Base-by-base conservation (phyloP, 768 basidiomycete genomes). In the Collybia nuda region DNA sequence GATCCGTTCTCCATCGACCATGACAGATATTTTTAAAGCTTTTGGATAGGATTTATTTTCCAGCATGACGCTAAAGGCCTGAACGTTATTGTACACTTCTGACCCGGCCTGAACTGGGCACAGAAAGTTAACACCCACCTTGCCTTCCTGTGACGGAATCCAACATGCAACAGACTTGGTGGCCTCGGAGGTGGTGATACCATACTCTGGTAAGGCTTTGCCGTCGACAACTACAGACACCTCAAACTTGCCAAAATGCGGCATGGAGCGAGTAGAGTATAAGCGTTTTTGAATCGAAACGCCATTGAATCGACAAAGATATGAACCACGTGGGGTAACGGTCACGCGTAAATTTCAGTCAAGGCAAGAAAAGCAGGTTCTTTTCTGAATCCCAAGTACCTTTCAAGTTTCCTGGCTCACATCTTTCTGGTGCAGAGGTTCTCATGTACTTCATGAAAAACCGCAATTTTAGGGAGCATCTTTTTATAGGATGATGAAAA, bases 131-230 rank as follows among this genome's bases (percentile, higher is more conserved):
- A 4, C 15, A 35, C 48, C 18, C 11, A 61, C 62, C 54, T 60
- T 62, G 5, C 60, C 62, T 15, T 55, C 56, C 48, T 59, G 52
- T 14, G 62, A 64, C 14, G 55, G 48, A 12, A 64, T 56, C 60
- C 60, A 63, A 29, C 62, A 62, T 26, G 53, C 57, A 1, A 56
- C 54, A 2, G 44, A 42, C 22, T 43, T 57, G 12, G 32, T n/a
- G 7, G 37, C 45, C 41, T 57, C 45, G 2, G 56, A 52, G 5
- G 19, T 38, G 39, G 51, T 43, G 1, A 58, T 40, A 7, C 38
- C 29, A 37, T 57, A 64, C 37, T 64, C 50, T 0, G 54, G 40
- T 14, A 56, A 19, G 7, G 44, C 50, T 9, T 23, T 21, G 9
- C 50, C 51, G 11, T 62, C 57, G 39, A 60, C 49, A 15, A 38